Percentiles rank a stretch among this genome's conserved stretches.
Evolutionary conservation across 1,139 yeast genomes (phyloP).

Genomic region (Suhomyces bribrorum): DNA sequence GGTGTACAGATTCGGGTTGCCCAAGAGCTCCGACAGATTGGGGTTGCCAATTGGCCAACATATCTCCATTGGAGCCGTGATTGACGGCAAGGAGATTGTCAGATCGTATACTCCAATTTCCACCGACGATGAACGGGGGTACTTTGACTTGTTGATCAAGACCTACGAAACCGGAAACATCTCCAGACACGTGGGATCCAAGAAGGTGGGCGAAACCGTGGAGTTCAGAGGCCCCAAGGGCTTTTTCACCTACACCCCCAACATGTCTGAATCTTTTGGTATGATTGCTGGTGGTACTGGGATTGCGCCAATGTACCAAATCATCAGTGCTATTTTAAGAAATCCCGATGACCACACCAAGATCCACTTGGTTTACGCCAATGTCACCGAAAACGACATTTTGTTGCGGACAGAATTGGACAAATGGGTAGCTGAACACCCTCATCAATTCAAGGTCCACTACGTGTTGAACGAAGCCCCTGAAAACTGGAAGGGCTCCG

Average conservation of each 20-base stretch:
- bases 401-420: conserved; percentile 80
- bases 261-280: conserved; percentile 71
- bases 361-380: conserved; percentile 74
- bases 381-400: conserved; percentile 75
- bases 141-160: conserved; percentile 86
- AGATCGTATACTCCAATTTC: conserved; percentile 96
- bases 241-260: conserved; percentile 79
- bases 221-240: conserved; percentile 90
- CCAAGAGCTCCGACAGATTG: conserved; percentile 68
- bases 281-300: conserved; percentile 97
- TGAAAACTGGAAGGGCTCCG: conserved; percentile 74
- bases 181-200: conserved; percentile 70
- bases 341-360: conserved; percentile 78
- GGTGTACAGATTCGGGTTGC: conserved; percentile 82
- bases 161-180: conserved; percentile 92
- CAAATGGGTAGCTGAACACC: conserved; percentile 56
- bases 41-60: conserved; percentile 97
- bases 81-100: conserved; percentile 79
- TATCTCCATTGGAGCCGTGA: conserved; percentile 71
- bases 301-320: conserved; percentile 92
- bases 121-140: conserved; percentile 80
- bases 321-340: conserved; percentile 73
- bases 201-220: conserved; percentile 50
- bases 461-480: conserved; percentile 79
- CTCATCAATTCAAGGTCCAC: conserved; percentile 68